Conservation (phyloP, 2,329 filamentous ascomycete genomes). For the Macrophomina pseudophaseolina region DNA sequence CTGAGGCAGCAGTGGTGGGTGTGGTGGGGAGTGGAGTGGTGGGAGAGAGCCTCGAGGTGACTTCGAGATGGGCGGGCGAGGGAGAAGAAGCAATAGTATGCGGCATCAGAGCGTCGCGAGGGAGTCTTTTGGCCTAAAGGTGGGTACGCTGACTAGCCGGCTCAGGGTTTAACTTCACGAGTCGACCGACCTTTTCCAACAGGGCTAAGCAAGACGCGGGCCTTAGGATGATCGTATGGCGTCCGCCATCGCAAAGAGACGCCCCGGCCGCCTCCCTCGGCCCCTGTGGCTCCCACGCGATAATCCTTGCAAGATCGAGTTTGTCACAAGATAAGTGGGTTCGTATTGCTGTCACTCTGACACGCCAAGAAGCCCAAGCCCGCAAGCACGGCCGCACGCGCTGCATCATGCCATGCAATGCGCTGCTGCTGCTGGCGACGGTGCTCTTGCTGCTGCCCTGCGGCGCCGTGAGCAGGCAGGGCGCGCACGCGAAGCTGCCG, state of each 20-base stretch:
- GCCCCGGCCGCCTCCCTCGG: constrained; percentile 26
- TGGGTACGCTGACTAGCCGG: constrained; percentile 27
- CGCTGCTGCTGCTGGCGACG: neutral
- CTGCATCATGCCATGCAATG: constrained; percentile 25
- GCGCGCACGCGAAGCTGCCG: neutral
- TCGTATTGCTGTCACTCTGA: constrained; percentile 26
- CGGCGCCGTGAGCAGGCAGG: neutral
- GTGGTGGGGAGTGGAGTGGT: constrained; percentile 28
- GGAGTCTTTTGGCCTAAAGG: constrained; percentile 27
- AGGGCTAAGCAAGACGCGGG: constrained; percentile 26
- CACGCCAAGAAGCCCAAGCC: constrained; percentile 16
- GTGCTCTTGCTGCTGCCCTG: neutral
- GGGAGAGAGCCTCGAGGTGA: constrained; percentile 8
- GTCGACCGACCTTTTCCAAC: constrained; percentile 25
- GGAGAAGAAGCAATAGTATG: constrained; percentile 26
- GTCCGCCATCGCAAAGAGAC: constrained; percentile 25
- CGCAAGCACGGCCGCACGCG: constrained; percentile 18
- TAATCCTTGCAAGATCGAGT: constrained; percentile 27
- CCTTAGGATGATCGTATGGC: constrained; percentile 27
- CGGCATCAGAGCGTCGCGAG: constrained; percentile 26
- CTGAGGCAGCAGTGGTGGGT: constrained; percentile 19
- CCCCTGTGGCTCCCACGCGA: constrained; percentile 28
- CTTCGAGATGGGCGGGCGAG: constrained; percentile 22
- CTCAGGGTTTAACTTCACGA: constrained; percentile 28
- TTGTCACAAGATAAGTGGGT: constrained; percentile 28